Percentiles rank a stretch among this genome's conserved stretches.
Evolutionary conservation across 352 stramenopile species (phyloP).

Genomic region (Pythium volutum): DNA sequence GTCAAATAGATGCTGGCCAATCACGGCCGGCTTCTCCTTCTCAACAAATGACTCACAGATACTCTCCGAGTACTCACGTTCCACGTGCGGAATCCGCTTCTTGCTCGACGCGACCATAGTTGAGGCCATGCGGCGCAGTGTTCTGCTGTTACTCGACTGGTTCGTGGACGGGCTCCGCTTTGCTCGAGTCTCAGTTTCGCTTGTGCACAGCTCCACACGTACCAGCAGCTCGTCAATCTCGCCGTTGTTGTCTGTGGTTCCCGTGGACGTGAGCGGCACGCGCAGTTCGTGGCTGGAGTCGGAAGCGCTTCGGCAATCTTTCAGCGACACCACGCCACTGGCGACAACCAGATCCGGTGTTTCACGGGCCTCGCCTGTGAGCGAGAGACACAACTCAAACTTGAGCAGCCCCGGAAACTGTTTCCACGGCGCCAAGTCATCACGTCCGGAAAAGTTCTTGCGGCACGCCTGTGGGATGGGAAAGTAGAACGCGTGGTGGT

Average conservation of each 20-base stretch:
- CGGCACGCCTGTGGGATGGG: slow-evolving; percentile 69
- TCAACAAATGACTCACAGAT: slow-evolving; percentile 65
- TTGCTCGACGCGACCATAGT: slow-evolving; percentile 10
- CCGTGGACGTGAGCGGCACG: slow-evolving; percentile 11
- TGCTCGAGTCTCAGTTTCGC: slow-evolving; percentile 16
- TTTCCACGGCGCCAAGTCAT: slow-evolving; percentile 75
- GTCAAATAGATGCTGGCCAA: slow-evolving; percentile 71
- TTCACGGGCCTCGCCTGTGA: slow-evolving; percentile 68
- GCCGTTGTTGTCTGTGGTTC: not conserved
- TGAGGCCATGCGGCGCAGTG: slow-evolving; percentile 14
- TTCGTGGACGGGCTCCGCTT: not conserved
- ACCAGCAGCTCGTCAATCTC: slow-evolving; percentile 47
- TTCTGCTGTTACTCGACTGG: not conserved
- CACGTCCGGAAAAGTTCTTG: slow-evolving; percentile 73
- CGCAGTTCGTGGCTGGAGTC: slow-evolving; percentile 37
- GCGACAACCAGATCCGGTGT: slow-evolving; percentile 62
- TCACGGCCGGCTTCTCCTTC: slow-evolving; percentile 65
- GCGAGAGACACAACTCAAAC: slow-evolving; percentile 73
- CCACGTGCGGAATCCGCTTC: slow-evolving; percentile 33
- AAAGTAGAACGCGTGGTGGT: slow-evolving; percentile 85
- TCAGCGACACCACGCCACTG: slow-evolving; percentile 48
- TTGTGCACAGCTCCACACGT: slow-evolving; percentile 41
- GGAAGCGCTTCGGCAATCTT: slow-evolving; percentile 26
- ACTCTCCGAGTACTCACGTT: slow-evolving; percentile 66
- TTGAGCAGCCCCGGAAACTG: slow-evolving; percentile 66